Conservation (phyloP, 1,139 yeast genomes). For the Kodamaea fungicola region DNA sequence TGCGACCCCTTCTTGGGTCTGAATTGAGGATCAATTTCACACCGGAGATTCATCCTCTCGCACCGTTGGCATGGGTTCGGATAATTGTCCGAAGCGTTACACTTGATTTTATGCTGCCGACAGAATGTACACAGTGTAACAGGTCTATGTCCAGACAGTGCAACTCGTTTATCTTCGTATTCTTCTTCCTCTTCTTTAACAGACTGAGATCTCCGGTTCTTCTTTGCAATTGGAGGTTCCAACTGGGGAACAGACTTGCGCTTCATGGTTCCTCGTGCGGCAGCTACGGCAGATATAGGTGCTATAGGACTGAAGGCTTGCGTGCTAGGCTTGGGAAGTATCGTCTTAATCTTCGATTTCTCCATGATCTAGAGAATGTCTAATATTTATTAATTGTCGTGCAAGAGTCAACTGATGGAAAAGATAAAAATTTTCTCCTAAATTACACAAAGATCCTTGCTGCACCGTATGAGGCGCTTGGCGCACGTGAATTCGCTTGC, state of each 20-base stretch:
- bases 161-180: slow-evolving; percentile 12
- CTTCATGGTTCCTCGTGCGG: too few species aligned
- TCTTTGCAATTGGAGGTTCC: slow-evolving; percentile 7
- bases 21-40: slow-evolving; percentile 90
- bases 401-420: slow-evolving; percentile 26
- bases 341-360: slow-evolving; percentile 36
- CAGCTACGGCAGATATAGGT: too few species aligned
- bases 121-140: slow-evolving; percentile 93
- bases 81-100: slow-evolving; percentile 82
- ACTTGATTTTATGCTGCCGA: slow-evolving; percentile 89
- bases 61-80: slow-evolving; percentile 86
- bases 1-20: slow-evolving; percentile 91
- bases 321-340: slow-evolving; percentile 30
- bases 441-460: too few species aligned
- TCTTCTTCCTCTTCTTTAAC: slow-evolving; percentile 2
- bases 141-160: slow-evolving; percentile 62
- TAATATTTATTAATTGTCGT: slow-evolving; percentile 3
- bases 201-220: slow-evolving; percentile 4
- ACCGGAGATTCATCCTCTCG: slow-evolving; percentile 70
- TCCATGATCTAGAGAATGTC: slow-evolving; percentile 23
- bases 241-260: too few species aligned
- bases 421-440: slow-evolving; percentile 23
- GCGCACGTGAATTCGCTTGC: too few species aligned
- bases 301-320: not conserved
- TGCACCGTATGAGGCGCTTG: too few species aligned